These are phyloP conservation scores for Acanthamoeba lenticulata DNA, from an alignment of 208 protist genomes.

Conservation along the genomic window DNA sequence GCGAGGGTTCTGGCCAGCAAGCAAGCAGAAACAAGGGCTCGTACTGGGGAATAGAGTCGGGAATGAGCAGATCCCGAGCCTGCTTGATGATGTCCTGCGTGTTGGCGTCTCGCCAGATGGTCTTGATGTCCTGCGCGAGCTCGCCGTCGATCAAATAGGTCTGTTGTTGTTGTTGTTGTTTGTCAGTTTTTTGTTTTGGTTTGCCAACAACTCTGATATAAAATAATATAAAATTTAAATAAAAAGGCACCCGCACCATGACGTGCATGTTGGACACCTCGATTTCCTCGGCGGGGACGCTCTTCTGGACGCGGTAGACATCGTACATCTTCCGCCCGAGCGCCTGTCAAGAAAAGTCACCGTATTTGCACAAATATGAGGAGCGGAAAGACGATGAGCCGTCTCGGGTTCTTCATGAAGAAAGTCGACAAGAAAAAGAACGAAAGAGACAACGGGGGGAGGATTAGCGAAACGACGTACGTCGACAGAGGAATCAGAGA, in stretches of 20 bases:
- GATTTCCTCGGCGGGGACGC: neutral
- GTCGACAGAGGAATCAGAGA: neutral
- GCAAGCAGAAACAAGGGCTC: neutral
- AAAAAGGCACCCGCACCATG: neutral
- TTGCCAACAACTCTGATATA: neutral
- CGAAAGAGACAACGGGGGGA: neutral
- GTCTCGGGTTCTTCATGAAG: neutral
- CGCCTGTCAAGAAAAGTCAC: too few relatives aligned
- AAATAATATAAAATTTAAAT: too few relatives aligned
- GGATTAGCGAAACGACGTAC: neutral
- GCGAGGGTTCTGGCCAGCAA: neutral
- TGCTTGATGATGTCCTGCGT: constrained; percentile 77
- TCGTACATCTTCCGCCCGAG: constrained; percentile 7
- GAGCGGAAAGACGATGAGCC: neutral
- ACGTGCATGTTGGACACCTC: constrained; percentile 20
- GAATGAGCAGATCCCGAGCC: neutral
- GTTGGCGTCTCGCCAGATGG: constrained; percentile 79
- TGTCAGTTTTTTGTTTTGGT: neutral
- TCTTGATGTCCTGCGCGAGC: constrained; percentile 68
- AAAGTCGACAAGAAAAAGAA: neutral
- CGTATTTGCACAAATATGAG: too few relatives aligned
- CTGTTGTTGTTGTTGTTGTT: neutral
- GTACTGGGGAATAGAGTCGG: constrained; percentile 84
- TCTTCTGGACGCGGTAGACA: neutral
- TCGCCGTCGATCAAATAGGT: neutral